These are phyloP conservation scores for Agaricus sinodeliciosus DNA, from an alignment of 768 basidiomycete species.

Conservation along the genomic window DNA sequence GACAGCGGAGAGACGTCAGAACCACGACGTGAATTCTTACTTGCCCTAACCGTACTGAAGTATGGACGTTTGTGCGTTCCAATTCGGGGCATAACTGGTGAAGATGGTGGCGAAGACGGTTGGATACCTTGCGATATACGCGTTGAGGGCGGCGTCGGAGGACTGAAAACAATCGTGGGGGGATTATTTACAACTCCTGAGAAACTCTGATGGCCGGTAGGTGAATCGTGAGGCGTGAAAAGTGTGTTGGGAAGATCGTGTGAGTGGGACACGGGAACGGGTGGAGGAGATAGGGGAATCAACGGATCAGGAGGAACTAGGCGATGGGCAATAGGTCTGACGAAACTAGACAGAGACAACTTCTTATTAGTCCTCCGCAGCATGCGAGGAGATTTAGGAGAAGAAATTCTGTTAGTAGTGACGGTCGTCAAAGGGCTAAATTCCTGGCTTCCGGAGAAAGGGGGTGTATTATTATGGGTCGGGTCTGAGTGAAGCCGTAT, in stretches of 20 bases:
- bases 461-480: not conserved
- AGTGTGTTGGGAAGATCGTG: not conserved
- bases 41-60: slow-evolving; percentile 13
- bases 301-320: not conserved
- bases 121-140: not conserved
- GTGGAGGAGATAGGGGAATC: not conserved
- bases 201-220: not conserved
- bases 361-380: slow-evolving; percentile 6
- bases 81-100: slow-evolving; percentile 8
- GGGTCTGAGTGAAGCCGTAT: slow-evolving; percentile 2
- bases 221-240: not conserved
- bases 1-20: slow-evolving; percentile 10
- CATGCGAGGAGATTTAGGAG: not conserved
- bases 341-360: not conserved
- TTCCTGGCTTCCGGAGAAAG: not conserved
- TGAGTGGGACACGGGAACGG: not conserved
- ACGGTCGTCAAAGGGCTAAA: not conserved
- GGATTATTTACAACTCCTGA: not conserved
- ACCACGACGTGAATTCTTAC: not conserved
- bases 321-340: not conserved
- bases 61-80: slow-evolving; percentile 14
- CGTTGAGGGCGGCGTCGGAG: not conserved
- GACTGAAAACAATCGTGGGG: not conserved
- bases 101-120: not conserved
- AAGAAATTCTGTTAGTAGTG: not conserved